Conservation (phyloP, 2,329 filamentous ascomycete species). For the Myriangium duriaei region DNA sequence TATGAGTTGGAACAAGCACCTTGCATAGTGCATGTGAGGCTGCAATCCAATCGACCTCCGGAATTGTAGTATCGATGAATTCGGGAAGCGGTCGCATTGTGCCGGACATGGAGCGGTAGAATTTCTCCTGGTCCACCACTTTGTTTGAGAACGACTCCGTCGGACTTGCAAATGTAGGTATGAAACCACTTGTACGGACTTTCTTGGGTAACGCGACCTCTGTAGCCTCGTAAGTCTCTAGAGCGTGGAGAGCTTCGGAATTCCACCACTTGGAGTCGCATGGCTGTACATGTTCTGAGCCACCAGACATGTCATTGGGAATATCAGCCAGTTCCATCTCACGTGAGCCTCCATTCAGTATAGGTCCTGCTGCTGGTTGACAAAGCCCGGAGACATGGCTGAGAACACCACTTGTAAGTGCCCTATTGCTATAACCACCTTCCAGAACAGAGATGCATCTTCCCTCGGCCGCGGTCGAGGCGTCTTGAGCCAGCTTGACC, state of each 20-base stretch:
- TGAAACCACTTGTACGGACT: conserved; percentile 39
- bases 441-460: conserved; percentile 87
- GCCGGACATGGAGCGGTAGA: conserved; percentile 51
- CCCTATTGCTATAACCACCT: conserved; percentile 89
- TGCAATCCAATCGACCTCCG: conserved; percentile 73
- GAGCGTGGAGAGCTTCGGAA: conserved; percentile 47
- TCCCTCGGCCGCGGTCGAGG: conserved; percentile 64
- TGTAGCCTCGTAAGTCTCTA: conserved; percentile 49
- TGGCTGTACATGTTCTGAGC: conserved; percentile 36
- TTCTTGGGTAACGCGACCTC: conserved; percentile 42
- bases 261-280: conserved; percentile 32
- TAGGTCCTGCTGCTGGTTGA: conserved; percentile 29
- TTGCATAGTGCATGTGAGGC: conserved; percentile 76
- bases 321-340: conserved; percentile 19
- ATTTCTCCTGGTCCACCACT: conserved; percentile 54
- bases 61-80: conserved; percentile 37
- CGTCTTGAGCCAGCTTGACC: conserved; percentile 67
- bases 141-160: conserved; percentile 81
- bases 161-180: conserved; percentile 70
- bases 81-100: conserved; percentile 30
- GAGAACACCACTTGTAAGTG: conserved; percentile 73
- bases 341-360: conserved; percentile 19
- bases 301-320: conserved; percentile 38
- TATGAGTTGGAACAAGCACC: conserved; percentile 62
- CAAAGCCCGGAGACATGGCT: conserved; percentile 81